A percentile compares a stretch with the other conserved stretches of the same genome.
These are phyloP conservation scores for Arthrobotrys conoides DNA, from an alignment of 2,329 filamentous ascomycete genomes.

Conservation along the genomic window DNA sequence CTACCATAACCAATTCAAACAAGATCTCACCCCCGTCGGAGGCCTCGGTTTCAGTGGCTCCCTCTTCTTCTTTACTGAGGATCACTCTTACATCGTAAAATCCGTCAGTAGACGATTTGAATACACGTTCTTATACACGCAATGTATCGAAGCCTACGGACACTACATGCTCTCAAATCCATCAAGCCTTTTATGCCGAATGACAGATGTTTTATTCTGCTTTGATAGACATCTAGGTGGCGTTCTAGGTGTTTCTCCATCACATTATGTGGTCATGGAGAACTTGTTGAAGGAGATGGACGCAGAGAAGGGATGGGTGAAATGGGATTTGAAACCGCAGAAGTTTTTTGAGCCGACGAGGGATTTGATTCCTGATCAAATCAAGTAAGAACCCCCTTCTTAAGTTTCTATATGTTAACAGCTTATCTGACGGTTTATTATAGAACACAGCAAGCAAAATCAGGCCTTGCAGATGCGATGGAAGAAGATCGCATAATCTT, in stretches of 20 bases:
- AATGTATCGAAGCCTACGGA: conserved; percentile 62
- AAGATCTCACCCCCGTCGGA: conserved; percentile 55
- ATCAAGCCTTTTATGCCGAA: conserved; percentile 61
- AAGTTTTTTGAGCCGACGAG: conserved; percentile 64
- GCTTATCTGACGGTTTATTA: conserved; percentile 2
- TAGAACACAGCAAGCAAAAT: conserved; percentile 62
- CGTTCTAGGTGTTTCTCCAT: conserved; percentile 62
- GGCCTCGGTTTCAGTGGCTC: conserved; percentile 63
- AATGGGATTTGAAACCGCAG: conserved; percentile 64
- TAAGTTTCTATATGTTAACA: not conserved
- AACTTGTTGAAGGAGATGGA: conserved; percentile 63
- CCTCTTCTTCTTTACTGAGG: conserved; percentile 63
- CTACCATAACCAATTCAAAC: conserved; percentile 61
- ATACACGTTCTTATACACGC: conserved; percentile 63
- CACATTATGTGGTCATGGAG: conserved; percentile 64
- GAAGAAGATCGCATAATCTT: conserved; percentile 62
- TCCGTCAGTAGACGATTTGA: conserved; percentile 63
- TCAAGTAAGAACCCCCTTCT: conserved; percentile 25
- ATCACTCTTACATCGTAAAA: conserved; percentile 62
- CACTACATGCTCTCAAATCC: conserved; percentile 58
- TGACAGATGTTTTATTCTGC: conserved; percentile 63
- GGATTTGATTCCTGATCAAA: conserved; percentile 62
- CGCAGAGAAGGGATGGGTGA: conserved; percentile 61
- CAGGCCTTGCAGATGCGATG: conserved; percentile 63
- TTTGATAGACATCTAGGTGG: conserved; percentile 63